Conservation (phyloP, 306 rosid genomes). For the Castanea sativa region DNA sequence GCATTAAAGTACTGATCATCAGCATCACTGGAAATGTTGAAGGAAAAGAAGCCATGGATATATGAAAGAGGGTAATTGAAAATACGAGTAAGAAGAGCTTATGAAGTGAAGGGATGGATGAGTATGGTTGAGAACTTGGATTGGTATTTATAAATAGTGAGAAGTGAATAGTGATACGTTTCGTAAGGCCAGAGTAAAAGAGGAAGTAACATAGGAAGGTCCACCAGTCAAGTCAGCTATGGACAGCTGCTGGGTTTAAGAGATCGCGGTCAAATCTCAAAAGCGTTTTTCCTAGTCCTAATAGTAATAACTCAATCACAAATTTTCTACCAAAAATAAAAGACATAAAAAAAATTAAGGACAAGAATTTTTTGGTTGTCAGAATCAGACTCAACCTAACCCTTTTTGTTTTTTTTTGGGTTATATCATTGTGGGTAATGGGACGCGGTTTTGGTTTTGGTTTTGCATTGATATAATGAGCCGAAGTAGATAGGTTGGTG, state of each 20-base stretch:
- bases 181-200: background rate
- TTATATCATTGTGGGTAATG: background rate
- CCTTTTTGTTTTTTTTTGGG: no score
- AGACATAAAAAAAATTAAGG: no score
- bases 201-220: background rate
- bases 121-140: background rate
- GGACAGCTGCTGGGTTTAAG: background rate
- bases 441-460: conserved; percentile 11
- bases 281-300: no score
- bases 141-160: background rate
- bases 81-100: background rate
- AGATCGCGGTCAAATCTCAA: no score
- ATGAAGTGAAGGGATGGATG: background rate
- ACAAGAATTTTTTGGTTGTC: no score
- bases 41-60: conserved; percentile 21
- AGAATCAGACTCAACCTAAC: no score
- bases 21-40: conserved; percentile 8
- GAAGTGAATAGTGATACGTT: no score
- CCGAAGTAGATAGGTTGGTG: background rate
- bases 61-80: background rate
- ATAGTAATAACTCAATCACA: no score
- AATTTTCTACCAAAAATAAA: no score
- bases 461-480: background rate
- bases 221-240: background rate
- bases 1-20: background rate